phyloP scores from a whole-genome alignment of 441 rosid species.

The Gossypium trilobum region DNA sequence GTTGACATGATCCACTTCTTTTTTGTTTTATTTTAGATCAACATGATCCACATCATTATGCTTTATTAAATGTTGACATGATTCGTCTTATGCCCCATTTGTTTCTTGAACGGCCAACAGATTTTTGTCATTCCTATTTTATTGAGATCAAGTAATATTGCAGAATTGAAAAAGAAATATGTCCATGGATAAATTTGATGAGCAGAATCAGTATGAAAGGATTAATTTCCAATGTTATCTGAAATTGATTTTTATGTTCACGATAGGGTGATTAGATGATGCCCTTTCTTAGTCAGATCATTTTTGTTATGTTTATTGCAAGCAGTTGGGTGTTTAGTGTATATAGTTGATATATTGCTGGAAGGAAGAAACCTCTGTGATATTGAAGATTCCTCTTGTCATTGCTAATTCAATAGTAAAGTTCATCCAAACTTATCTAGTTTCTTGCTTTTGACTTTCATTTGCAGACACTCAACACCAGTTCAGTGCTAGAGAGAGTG shows the following conservation, averaged over 20 bases:
- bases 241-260: background rate
- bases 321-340: background rate
- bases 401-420: background rate
- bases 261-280: background rate
- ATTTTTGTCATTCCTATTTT: background rate
- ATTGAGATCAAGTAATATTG: background rate
- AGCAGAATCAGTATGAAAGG: background rate
- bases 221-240: background rate
- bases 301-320: background rate
- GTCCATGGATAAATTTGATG: background rate
- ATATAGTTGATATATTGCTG: background rate
- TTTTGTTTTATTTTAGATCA: background rate
- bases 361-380: background rate
- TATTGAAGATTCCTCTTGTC: slow-evolving; percentile 5
- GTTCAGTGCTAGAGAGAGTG: slow-evolving; percentile 79
- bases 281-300: background rate
- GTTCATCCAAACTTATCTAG: background rate
- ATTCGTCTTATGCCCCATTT: background rate
- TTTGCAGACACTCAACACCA: slow-evolving; percentile 81
- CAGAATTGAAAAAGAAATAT: background rate
- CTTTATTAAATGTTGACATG: background rate
- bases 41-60: background rate
- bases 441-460: slow-evolving; percentile 6
- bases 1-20: background rate
- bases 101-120: background rate